Base-by-base conservation (phyloP, 1,139 yeast species). In the Hansenula sp. region DNA sequence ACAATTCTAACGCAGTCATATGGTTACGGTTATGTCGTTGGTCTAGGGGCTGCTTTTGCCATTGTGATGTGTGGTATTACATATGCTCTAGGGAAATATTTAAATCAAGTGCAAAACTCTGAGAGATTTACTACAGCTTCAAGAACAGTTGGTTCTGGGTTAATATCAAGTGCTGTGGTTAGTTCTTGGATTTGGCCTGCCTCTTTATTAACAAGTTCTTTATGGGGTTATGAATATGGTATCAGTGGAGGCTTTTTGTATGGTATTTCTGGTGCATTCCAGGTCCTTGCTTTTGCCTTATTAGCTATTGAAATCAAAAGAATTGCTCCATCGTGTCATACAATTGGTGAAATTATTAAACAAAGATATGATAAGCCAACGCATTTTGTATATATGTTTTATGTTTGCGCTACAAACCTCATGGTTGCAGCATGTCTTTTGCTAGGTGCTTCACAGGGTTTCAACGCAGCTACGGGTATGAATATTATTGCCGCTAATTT, bases 311-410 rank as follows among this genome's bases (percentile, higher is more conserved):
- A 76, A 57, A 77, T 79, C 36, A 78, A 77, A 60, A 72, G 72
- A 58, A 67, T 72, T 47, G 81, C 82, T 17, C 83, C 84, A 1
- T 72, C 71, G 38, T 81, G 81, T 24, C 83, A 78, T 56, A 77
- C 82, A 1, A 71, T 76, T 52, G 71, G 76, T 52, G 84, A 78
- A 58, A 74, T 77, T 43, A 67, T 77, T 48, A 70, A 64, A 50
- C 71, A 74, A 3, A 61, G 85, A 44, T 79, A 76, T 53, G 83
- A 84, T 35, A 65, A 61, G 31, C 65, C 65, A 5, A 61, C 65
- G 2, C 71, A 67, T 49, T 56, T 59, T 47, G 61, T 66, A 5
- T 61, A 55, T 39, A 38, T 65, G 42, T 66, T 62, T 46, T 68
- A 65, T 49, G 65, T 62, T 37, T 51, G 61, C 35, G 68, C 62